Conservation (phyloP, 768 basidiomycete genomes). For the Cystobasidium onofrii region DNA sequence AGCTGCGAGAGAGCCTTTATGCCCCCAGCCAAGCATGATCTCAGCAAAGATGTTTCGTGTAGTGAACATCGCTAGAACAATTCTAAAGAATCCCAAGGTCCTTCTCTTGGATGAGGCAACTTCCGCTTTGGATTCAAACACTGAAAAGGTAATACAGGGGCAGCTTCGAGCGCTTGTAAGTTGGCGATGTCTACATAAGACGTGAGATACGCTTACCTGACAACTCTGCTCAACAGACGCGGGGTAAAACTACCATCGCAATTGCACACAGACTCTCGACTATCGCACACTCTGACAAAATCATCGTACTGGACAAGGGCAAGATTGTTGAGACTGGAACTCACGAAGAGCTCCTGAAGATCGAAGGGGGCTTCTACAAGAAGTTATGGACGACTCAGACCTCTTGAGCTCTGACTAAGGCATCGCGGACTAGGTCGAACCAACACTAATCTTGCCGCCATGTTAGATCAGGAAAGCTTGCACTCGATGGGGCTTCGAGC, state of each 20-base stretch:
- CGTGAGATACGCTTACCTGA: neutral
- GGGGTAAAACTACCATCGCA: conserved; percentile 34
- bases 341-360: conserved; percentile 34
- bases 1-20: too few species aligned
- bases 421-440: too few species aligned
- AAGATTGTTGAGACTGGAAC: conserved; percentile 70
- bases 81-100: conserved; percentile 76
- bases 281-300: conserved; percentile 60
- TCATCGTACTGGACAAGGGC: conserved; percentile 84
- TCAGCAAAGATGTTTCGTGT: too few species aligned
- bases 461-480: neutral
- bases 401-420: neutral
- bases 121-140: conserved; percentile 71
- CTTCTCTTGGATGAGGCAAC: conserved; percentile 53
- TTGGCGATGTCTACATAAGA: neutral
- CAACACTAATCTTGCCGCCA: too few species aligned
- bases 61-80: conserved; percentile 67
- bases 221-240: neutral
- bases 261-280: conserved; percentile 48
- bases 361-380: conserved; percentile 25
- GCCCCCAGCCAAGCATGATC: too few species aligned
- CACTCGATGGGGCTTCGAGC: neutral
- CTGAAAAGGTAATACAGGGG: conserved; percentile 80
- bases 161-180: conserved; percentile 67
- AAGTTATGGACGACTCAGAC: conserved; percentile 31